Evolutionary conservation across 1,284 basidiomycete genomes (phyloP).

Genomic region (Tilletia walkeri): DNA sequence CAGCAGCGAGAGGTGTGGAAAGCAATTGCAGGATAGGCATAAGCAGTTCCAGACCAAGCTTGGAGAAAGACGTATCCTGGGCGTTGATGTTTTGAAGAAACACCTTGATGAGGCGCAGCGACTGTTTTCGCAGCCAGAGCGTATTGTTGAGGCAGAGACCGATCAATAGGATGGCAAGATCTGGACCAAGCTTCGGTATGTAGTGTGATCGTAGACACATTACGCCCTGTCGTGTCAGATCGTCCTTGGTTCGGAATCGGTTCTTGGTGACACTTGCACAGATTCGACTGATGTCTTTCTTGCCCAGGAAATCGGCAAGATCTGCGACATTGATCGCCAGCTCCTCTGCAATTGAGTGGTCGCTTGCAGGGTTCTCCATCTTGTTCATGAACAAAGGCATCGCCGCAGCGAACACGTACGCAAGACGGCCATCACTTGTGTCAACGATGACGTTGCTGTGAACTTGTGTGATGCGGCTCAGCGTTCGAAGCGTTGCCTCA

Average conservation of each 20-base stretch:
- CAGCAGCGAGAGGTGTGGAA: slow-evolving; percentile 76
- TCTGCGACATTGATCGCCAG: slow-evolving; percentile 74
- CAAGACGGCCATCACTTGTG: slow-evolving; percentile 68
- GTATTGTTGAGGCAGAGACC: slow-evolving; percentile 81
- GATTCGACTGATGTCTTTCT: slow-evolving; percentile 75
- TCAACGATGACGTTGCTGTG: slow-evolving; percentile 72
- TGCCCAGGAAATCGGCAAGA: slow-evolving; percentile 71
- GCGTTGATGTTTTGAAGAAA: slow-evolving; percentile 83
- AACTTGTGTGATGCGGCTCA: slow-evolving; percentile 58
- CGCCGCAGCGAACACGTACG: slow-evolving; percentile 77
- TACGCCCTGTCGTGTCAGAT: slow-evolving; percentile 86
- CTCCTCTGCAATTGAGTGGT: slow-evolving; percentile 57
- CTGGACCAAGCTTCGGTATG: slow-evolving; percentile 65
- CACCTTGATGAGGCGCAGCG: slow-evolving; percentile 83
- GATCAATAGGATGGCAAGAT: slow-evolving; percentile 75
- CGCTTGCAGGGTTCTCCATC: slow-evolving; percentile 65
- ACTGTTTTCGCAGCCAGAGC: slow-evolving; percentile 76
- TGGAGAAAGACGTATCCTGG: slow-evolving; percentile 64
- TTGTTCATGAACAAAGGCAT: slow-evolving; percentile 87
- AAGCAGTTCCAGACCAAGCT: slow-evolving; percentile 73
- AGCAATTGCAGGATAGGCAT: slow-evolving; percentile 85
- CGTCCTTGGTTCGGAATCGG: slow-evolving; percentile 87
- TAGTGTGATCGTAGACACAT: slow-evolving; percentile 79
- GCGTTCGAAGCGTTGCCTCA: slow-evolving; percentile 67
- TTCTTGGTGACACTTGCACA: slow-evolving; percentile 83